Percentiles rank a stretch among this genome's conserved stretches.
Conservation (phyloP, 2,329 filamentous ascomycete species). For the Zalaria obscura region DNA sequence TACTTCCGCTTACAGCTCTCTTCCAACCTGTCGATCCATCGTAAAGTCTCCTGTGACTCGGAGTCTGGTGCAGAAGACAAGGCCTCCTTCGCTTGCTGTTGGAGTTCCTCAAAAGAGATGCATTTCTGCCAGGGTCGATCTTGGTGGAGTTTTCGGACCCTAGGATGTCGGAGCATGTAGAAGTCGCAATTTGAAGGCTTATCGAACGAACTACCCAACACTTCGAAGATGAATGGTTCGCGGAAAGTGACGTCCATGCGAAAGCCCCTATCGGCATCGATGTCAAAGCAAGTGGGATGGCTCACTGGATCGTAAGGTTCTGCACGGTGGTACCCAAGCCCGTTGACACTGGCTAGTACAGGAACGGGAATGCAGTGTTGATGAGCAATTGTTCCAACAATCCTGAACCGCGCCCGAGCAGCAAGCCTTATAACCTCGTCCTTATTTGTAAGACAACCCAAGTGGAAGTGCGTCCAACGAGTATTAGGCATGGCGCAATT, state of each 20-base stretch:
- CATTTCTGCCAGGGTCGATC: slow-evolving; percentile 59
- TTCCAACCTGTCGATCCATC: slow-evolving; percentile 50
- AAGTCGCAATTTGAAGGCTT: slow-evolving; percentile 54
- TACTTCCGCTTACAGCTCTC: slow-evolving; percentile 14
- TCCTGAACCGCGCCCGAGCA: slow-evolving; percentile 44
- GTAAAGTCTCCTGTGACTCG: slow-evolving; percentile 44
- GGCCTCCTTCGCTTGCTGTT: slow-evolving; percentile 48
- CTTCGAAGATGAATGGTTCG: slow-evolving; percentile 61
- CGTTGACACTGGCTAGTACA: slow-evolving; percentile 29
- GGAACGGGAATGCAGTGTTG: slow-evolving; percentile 30
- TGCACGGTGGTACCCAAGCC: slow-evolving; percentile 23
- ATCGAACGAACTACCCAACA: slow-evolving; percentile 69
- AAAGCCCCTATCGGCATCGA: slow-evolving; percentile 2
- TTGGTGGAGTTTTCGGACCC: slow-evolving; percentile 60
- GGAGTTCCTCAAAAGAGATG: slow-evolving; percentile 55
- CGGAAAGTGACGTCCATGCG: slow-evolving; percentile 44
- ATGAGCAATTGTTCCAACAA: slow-evolving; percentile 43
- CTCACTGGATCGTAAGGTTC: slow-evolving; percentile 12
- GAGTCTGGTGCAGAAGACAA: slow-evolving; percentile 34
- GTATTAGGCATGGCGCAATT: slow-evolving; percentile 35
- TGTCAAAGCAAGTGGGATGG: slow-evolving; percentile 9
- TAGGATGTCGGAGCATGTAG: slow-evolving; percentile 64
- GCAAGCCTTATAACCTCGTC: slow-evolving; percentile 38
- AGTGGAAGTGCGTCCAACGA: slow-evolving; percentile 68
- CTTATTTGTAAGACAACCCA: slow-evolving; percentile 63